phyloP scores from a whole-genome alignment of 2,329 filamentous ascomycete genomes.

The Colletotrichum sp. region DNA sequence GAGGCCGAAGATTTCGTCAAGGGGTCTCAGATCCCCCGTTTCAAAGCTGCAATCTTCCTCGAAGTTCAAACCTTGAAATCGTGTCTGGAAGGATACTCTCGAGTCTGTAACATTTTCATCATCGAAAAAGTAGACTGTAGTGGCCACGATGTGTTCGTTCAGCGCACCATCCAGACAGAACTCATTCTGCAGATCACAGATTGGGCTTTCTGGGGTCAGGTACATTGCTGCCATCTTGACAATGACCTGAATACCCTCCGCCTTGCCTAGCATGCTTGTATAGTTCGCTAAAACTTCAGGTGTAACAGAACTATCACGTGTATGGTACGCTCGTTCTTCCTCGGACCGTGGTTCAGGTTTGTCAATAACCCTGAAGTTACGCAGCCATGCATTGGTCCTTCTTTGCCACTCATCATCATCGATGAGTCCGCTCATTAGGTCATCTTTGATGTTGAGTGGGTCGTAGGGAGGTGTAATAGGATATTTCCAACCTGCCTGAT shows the following conservation, averaged over 20 bases:
- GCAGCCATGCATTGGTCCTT: background rate
- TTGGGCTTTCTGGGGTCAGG: background rate
- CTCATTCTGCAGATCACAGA: background rate
- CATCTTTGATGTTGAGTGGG: background rate
- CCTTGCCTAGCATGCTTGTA: background rate
- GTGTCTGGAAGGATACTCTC: background rate
- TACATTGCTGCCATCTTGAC: background rate
- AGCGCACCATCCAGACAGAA: background rate
- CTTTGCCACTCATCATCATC: background rate
- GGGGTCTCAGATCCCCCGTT: background rate
- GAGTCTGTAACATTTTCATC: slow-evolving; percentile 30
- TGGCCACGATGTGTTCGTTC: slow-evolving; percentile 31
- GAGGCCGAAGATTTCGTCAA: background rate
- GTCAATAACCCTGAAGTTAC: background rate
- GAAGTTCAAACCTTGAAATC: background rate
- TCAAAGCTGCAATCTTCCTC: background rate
- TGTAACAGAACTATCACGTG: background rate
- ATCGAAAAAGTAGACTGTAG: slow-evolving; percentile 31
- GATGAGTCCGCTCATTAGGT: background rate
- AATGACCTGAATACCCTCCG: background rate
- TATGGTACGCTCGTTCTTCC: background rate
- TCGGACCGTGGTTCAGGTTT: background rate
- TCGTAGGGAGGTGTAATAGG: background rate
- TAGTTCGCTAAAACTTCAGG: background rate
- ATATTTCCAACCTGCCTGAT: background rate